Percentiles rank a stretch among this genome's conserved stretches.
phyloP scores from a whole-genome alignment of 306 rosid species.

The Malus sylvestris region DNA sequence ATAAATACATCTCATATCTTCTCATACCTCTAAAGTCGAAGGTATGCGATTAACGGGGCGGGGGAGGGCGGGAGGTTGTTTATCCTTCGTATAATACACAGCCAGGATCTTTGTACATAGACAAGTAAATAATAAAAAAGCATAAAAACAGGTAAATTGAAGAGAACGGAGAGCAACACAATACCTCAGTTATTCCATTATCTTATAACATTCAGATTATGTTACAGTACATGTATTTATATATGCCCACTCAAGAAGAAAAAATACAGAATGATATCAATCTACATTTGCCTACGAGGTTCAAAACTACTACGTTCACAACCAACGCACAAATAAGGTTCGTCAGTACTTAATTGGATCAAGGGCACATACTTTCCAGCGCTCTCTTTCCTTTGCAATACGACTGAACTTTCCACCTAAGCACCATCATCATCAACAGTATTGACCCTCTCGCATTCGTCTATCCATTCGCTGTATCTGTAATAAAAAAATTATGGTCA shows the following conservation, averaged over 20 bases:
- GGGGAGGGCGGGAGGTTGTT: no score
- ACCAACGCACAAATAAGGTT: background rate
- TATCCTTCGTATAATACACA: no score
- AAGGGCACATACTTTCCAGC: background rate
- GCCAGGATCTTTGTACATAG: no score
- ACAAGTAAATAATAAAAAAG: background rate
- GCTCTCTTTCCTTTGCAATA: background rate
- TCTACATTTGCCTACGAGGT: background rate
- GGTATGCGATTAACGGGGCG: no score
- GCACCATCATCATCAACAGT: conserved; percentile 66
- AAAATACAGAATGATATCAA: background rate
- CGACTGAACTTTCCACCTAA: conserved; percentile 7
- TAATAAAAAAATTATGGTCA: conserved; percentile 2
- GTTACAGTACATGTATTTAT: background rate
- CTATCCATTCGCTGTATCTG: conserved; percentile 97
- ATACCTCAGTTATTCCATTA: background rate
- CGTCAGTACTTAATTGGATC: background rate
- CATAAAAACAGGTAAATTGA: background rate
- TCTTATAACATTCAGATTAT: background rate
- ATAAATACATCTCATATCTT: no score
- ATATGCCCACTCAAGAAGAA: background rate
- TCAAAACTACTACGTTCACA: background rate
- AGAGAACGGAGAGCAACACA: background rate
- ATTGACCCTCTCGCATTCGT: conserved; percentile 89
- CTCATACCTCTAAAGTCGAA: no score